These are phyloP conservation scores for Chaetomium sp. DNA, from an alignment of 2,329 filamentous ascomycete genomes.

Conservation along the genomic window DNA sequence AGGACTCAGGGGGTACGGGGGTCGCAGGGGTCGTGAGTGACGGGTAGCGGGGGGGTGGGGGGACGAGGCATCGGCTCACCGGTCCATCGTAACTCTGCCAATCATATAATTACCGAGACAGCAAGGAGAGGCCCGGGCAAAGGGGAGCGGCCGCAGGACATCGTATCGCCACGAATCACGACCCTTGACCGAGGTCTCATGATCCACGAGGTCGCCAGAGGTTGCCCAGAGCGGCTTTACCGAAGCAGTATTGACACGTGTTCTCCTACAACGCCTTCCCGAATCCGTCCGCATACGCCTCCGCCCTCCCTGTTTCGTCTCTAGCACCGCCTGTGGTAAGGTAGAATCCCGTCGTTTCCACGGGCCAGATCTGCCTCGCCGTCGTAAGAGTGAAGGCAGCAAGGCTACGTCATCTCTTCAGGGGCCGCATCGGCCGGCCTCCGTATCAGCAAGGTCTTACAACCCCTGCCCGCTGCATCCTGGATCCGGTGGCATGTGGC, in stretches of 20 bases:
- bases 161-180: constrained; percentile 16
- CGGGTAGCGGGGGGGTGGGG: not conserved
- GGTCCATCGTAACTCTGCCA: constrained; percentile 16
- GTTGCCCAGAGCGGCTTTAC: constrained; percentile 12
- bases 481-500: constrained; percentile 1
- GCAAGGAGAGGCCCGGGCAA: constrained; percentile 8
- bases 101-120: constrained; percentile 15
- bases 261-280: constrained; percentile 4
- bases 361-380: constrained; percentile 7
- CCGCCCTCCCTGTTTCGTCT: not conserved
- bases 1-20: constrained; percentile 2
- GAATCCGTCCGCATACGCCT: not conserved
- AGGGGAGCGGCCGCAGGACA: constrained; percentile 7
- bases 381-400: constrained; percentile 10
- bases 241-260: constrained; percentile 9
- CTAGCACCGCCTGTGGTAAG: constrained; percentile 11
- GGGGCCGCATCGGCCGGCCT: constrained; percentile 7
- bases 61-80: constrained; percentile 11
- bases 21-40: not conserved
- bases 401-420: constrained; percentile 11
- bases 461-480: not conserved
- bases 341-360: constrained; percentile 8
- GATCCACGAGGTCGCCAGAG: constrained; percentile 7
- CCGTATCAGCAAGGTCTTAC: constrained; percentile 3
- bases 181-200: constrained; percentile 10